Evolutionary conservation across 2,329 filamentous ascomycete species (phyloP).

Genomic region (Macrophomina pseudophaseolina): DNA sequence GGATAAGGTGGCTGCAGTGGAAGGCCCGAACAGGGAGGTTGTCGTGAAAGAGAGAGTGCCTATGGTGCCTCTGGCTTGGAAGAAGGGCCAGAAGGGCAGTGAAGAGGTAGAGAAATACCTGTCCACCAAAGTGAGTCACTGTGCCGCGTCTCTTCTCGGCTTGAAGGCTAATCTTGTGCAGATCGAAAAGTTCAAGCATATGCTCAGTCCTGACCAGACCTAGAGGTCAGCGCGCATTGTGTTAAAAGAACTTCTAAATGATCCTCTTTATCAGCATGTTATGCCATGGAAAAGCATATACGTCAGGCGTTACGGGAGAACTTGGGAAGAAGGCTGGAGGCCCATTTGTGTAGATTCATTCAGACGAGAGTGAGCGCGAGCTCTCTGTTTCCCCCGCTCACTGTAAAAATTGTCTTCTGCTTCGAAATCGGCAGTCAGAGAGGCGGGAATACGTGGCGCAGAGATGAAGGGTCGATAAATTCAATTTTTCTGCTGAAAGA

Average conservation of each 20-base stretch:
- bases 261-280: slow-evolving; percentile 4
- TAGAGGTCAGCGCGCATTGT: background rate
- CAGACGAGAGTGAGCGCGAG: slow-evolving; percentile 9
- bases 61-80: slow-evolving; percentile 96
- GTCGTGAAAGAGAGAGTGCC: slow-evolving; percentile 87
- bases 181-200: slow-evolving; percentile 61
- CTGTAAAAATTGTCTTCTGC: background rate
- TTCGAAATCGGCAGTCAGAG: background rate
- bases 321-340: slow-evolving; percentile 7
- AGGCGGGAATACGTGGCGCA: too few species aligned
- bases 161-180: slow-evolving; percentile 31
- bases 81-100: slow-evolving; percentile 74
- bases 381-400: background rate
- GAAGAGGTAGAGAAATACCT: slow-evolving; percentile 92
- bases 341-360: slow-evolving; percentile 15
- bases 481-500: slow-evolving; percentile 7
- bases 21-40: slow-evolving; percentile 87
- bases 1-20: slow-evolving; percentile 92
- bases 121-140: slow-evolving; percentile 78
- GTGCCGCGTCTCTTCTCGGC: background rate
- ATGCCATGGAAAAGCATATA: slow-evolving; percentile 4
- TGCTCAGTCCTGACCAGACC: slow-evolving; percentile 45
- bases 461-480: background rate
- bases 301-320: slow-evolving; percentile 12
- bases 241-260: slow-evolving; percentile 2